A percentile compares a stretch with the other conserved stretches of the same genome.
Conservation (phyloP, 2,329 filamentous ascomycete species). For the Fusarium fujikuroi region DNA sequence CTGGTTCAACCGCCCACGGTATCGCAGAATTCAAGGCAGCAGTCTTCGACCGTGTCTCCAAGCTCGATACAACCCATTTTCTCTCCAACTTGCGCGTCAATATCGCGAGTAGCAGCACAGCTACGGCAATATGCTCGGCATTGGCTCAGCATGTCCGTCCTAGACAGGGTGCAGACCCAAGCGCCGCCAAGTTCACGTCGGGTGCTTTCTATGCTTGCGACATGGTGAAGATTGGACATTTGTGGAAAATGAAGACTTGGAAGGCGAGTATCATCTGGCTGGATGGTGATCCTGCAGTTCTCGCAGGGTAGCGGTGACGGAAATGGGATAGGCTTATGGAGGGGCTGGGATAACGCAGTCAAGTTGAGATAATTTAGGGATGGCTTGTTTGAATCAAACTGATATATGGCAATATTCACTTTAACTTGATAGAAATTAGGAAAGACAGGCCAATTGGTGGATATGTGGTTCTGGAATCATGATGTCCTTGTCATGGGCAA, state of each 20-base stretch:
- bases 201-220: neutral
- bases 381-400: too few relatives aligned
- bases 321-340: too few relatives aligned
- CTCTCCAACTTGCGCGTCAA: neutral
- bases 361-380: too few relatives aligned
- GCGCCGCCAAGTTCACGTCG: neutral
- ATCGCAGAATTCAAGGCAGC: neutral
- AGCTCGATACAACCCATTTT: neutral
- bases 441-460: too few relatives aligned
- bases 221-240: neutral
- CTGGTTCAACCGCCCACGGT: neutral
- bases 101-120: neutral
- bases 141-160: neutral
- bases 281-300: neutral
- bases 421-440: too few relatives aligned
- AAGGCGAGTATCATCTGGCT: neutral
- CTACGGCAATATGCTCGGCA: neutral
- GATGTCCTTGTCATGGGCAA: too few relatives aligned
- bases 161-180: neutral
- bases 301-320: neutral
- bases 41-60: neutral
- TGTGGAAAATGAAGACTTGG: neutral
- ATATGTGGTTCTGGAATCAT: too few relatives aligned
- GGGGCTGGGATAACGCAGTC: too few relatives aligned
- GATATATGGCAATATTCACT: too few relatives aligned